phyloP scores from a whole-genome alignment of 208 protist genomes.

The Tritrichomonas foetus region DNA sequence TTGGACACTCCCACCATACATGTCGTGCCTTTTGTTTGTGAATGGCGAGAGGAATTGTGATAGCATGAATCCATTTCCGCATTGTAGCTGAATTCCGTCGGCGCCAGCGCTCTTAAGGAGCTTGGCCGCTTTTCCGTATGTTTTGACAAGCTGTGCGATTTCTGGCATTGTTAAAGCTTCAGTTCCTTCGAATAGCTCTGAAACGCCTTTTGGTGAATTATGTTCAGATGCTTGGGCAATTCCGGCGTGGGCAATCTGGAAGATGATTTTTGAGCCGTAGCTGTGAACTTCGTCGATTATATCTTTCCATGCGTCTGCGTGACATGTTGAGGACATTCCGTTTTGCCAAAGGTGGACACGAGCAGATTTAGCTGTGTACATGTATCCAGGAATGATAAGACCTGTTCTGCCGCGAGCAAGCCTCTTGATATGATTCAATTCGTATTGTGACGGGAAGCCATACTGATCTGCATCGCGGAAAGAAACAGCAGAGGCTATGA shows the following conservation, averaged over 20 bases:
- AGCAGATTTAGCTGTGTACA: neutral
- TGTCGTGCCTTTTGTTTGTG: neutral
- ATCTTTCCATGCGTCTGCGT: neutral
- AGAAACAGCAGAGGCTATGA: neutral
- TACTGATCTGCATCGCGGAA: neutral
- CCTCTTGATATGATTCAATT: neutral
- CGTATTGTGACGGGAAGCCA: neutral
- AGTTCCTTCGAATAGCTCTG: neutral
- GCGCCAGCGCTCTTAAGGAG: neutral
- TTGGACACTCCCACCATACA: neutral
- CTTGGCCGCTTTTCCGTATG: neutral
- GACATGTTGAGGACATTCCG: neutral
- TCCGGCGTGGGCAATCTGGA: neutral
- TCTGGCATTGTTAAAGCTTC: neutral
- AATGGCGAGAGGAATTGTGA: neutral
- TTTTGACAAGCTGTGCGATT: neutral
- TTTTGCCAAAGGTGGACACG: neutral
- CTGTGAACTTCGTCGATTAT: neutral
- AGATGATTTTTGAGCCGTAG: neutral
- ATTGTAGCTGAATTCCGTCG: constrained; percentile 6
- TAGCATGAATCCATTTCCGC: neutral
- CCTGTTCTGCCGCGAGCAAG: neutral
- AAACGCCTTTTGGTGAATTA: neutral
- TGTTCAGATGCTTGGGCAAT: neutral
- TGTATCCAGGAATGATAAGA: neutral